Percentiles rank a stretch among this genome's conserved stretches.
These are phyloP conservation scores for Malus fusca DNA, from an alignment of 306 rosid genomes.

Conservation along the genomic window DNA sequence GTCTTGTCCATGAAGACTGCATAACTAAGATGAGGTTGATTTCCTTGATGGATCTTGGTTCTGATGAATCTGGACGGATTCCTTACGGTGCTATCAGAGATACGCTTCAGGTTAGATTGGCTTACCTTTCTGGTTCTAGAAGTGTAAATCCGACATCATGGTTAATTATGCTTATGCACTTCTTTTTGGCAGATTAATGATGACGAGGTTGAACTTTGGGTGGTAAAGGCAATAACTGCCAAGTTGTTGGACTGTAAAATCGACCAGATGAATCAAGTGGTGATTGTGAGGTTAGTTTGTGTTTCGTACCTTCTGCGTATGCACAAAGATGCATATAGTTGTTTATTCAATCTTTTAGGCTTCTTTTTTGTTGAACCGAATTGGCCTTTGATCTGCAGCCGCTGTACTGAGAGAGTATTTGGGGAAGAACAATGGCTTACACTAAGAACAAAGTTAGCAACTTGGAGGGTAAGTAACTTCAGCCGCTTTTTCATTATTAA, in stretches of 20 bases:
- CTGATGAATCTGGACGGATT: conserved; percentile 59
- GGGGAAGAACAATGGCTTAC: conserved; percentile 75
- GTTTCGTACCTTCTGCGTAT: neutral
- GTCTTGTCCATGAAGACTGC: conserved; percentile 85
- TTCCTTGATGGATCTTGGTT: conserved; percentile 82
- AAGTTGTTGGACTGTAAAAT: conserved; percentile 84
- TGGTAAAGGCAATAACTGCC: conserved; percentile 78
- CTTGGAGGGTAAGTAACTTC: conserved; percentile 73
- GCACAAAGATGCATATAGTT: neutral
- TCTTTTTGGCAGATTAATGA: conserved; percentile 54
- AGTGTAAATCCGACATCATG: conserved; percentile 1
- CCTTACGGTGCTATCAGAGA: conserved; percentile 63
- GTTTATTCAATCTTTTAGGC: neutral
- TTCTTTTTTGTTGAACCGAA: neutral
- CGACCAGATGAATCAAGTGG: conserved; percentile 93
- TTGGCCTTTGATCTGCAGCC: conserved; percentile 45
- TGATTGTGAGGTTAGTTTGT: conserved; percentile 56
- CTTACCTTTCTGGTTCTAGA: conserved; percentile 1
- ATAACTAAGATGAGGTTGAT: conserved; percentile 72
- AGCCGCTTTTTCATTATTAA: neutral
- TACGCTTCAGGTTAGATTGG: conserved; percentile 55
- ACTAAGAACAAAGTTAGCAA: conserved; percentile 59
- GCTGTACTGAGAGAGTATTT: conserved; percentile 59
- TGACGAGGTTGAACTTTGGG: conserved; percentile 78
- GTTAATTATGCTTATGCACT: neutral